Evolutionary conservation across 2,329 filamentous ascomycete species (phyloP).

Genomic region (Ustulina deusta): DNA sequence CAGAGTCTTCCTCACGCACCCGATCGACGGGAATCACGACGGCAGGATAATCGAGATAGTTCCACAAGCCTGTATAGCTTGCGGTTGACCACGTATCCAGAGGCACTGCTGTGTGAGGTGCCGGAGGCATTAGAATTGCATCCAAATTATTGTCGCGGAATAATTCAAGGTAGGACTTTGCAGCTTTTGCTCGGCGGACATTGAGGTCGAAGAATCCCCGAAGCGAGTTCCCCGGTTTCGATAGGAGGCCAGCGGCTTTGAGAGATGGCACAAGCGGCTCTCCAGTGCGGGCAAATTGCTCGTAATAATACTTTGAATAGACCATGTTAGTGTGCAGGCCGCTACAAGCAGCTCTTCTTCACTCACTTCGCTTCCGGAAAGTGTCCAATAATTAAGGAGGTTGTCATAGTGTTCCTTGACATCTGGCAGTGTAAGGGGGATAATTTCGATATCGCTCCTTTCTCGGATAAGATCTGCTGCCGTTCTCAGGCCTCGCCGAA

Average conservation of each 20-base stretch:
- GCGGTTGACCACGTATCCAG: conserved; percentile 59
- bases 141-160: conserved; percentile 55
- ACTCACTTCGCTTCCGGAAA: not conserved
- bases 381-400: not conserved
- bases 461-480: conserved; percentile 47
- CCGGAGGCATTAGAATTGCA: conserved; percentile 64
- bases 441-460: conserved; percentile 57
- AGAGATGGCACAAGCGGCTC: conserved; percentile 64
- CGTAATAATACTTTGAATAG: conserved; percentile 57
- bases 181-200: conserved; percentile 43
- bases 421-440: not conserved
- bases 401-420: not conserved
- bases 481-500: conserved; percentile 57
- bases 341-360: not conserved
- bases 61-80: conserved; percentile 68
- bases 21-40: conserved; percentile 62
- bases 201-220: conserved; percentile 46
- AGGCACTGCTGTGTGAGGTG: conserved; percentile 63
- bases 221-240: conserved; percentile 39
- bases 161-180: conserved; percentile 43
- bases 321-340: not conserved
- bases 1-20: conserved; percentile 43
- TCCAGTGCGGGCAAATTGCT: conserved; percentile 58
- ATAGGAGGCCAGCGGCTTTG: conserved; percentile 52
- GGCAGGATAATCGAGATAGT: conserved; percentile 67